phyloP scores from a whole-genome alignment of 768 basidiomycete genomes.

The Mycena galericulata region DNA sequence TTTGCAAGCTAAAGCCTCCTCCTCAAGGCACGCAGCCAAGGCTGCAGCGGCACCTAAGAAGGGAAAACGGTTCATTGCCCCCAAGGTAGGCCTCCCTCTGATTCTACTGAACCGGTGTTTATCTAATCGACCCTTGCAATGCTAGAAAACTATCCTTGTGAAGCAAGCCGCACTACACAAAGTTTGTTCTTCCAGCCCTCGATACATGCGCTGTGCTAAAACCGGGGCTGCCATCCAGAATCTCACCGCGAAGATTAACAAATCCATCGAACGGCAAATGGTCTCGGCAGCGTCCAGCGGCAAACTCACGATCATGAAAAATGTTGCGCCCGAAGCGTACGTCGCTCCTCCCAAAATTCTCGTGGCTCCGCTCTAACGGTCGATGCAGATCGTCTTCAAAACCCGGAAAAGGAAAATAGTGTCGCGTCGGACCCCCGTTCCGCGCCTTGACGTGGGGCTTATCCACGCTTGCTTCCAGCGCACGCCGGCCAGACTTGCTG shows the following conservation, averaged over 20 bases:
- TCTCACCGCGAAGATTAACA: conserved; percentile 91
- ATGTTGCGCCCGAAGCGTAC: conserved; percentile 60
- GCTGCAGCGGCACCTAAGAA: conserved; percentile 82
- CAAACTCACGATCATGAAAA: conserved; percentile 94
- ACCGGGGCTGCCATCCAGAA: no score
- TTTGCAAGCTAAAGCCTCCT: conserved; percentile 67
- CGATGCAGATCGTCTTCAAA: conserved; percentile 7
- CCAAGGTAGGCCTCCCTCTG: conserved; percentile 58
- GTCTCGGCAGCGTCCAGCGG: conserved; percentile 89
- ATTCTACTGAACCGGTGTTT: not conserved
- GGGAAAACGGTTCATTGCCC: conserved; percentile 80
- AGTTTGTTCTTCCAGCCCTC: no score
- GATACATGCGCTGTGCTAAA: no score
- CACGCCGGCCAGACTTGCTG: no score
- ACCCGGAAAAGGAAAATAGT: conserved; percentile 23
- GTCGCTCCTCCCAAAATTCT: conserved; percentile 9
- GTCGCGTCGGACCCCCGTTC: not conserved
- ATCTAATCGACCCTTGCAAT: not conserved
- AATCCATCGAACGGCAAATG: conserved; percentile 93
- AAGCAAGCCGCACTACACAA: conserved; percentile 84
- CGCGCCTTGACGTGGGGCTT: no score
- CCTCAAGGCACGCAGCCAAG: conserved; percentile 70
- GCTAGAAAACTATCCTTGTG: conserved; percentile 73
- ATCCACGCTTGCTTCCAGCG: no score
- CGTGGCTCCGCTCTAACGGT: not conserved